Evolutionary conservation across 2,329 filamentous ascomycete genomes (phyloP).

Genomic region (Uncinocarpus reesii): DNA sequence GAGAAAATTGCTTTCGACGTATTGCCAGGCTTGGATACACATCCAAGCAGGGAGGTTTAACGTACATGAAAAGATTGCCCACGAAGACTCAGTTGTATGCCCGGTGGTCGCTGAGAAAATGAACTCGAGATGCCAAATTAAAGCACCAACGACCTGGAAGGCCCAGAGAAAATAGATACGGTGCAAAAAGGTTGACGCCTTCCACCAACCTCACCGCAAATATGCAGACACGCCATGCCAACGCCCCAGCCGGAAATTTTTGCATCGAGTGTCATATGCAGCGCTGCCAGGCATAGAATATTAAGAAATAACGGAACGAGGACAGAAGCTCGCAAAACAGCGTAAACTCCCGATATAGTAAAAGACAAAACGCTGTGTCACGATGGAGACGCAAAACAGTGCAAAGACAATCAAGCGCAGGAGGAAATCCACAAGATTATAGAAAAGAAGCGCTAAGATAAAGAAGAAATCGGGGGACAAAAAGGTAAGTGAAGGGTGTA

Average conservation of each 20-base stretch:
- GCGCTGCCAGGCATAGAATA: constrained; percentile 24
- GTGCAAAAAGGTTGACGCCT: constrained; percentile 30
- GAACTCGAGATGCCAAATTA: constrained; percentile 26
- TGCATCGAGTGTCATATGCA: constrained; percentile 29
- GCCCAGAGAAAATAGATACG: constrained; percentile 27
- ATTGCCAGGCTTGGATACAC: constrained; percentile 32
- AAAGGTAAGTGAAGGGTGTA: constrained; percentile 15
- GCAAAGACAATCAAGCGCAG: constrained; percentile 15
- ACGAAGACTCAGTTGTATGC: constrained; percentile 27
- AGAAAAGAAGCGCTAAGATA: constrained; percentile 18
- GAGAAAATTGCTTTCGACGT: constrained; percentile 39
- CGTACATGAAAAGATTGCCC: constrained; percentile 35
- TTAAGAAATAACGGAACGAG: constrained; percentile 20
- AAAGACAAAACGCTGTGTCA: constrained; percentile 15
- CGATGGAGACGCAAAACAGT: constrained; percentile 16
- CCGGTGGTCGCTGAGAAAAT: constrained; percentile 27
- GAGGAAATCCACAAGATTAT: constrained; percentile 16
- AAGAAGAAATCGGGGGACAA: constrained; percentile 11
- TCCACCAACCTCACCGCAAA: constrained; percentile 21
- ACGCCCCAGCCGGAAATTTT: constrained; percentile 30
- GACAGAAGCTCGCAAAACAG: constrained; percentile 20
- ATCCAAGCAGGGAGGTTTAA: constrained; percentile 41
- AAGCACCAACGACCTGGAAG: constrained; percentile 18
- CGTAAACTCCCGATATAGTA: constrained; percentile 17
- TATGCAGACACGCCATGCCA: constrained; percentile 23